phyloP scores from a whole-genome alignment of 73 alveolate genomes.

The Paramecium pentaurelia region DNA sequence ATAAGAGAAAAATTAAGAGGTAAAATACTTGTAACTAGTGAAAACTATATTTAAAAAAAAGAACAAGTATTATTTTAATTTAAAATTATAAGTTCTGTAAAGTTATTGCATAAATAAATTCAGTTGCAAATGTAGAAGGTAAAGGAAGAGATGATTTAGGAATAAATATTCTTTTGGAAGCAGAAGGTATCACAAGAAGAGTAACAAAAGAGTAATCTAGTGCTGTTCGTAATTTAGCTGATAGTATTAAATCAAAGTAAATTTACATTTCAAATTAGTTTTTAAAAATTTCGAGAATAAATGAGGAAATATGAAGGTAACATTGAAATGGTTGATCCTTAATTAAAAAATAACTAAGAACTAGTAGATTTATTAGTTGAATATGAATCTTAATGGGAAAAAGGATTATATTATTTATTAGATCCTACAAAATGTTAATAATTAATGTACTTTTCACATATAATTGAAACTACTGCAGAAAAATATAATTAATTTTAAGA shows the following conservation, averaged over 20 bases:
- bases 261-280: not conserved
- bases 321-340: conserved; percentile 97
- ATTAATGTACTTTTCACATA: conserved; percentile 60
- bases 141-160: conserved; percentile 94
- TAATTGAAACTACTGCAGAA: conserved; percentile 76
- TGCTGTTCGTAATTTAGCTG: conserved; percentile 87
- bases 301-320: conserved; percentile 86
- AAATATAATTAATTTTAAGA: conserved; percentile 68
- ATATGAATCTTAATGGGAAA: conserved; percentile 89
- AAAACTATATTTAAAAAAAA: conserved; percentile 43
- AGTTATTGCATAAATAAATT: conserved; percentile 84
- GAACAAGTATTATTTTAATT: conserved; percentile 59
- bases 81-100: conserved; percentile 73
- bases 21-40: conserved; percentile 68
- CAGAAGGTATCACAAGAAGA: conserved; percentile 87
- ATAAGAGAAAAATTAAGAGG: conserved; percentile 89
- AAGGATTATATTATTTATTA: conserved; percentile 59
- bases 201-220: conserved; percentile 72
- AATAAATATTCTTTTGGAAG: conserved; percentile 81
- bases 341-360: conserved; percentile 89
- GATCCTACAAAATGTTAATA: conserved; percentile 61
- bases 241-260: conserved; percentile 68
- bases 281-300: conserved; percentile 60
- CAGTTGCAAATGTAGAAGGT: conserved; percentile 96
- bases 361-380: conserved; percentile 82